Evolutionary conservation across 495 filamentous ascomycete genomes (phyloP), one percentile per base, ranked within the genome.

Genomic region (Podospora pseudocomata): DNA sequence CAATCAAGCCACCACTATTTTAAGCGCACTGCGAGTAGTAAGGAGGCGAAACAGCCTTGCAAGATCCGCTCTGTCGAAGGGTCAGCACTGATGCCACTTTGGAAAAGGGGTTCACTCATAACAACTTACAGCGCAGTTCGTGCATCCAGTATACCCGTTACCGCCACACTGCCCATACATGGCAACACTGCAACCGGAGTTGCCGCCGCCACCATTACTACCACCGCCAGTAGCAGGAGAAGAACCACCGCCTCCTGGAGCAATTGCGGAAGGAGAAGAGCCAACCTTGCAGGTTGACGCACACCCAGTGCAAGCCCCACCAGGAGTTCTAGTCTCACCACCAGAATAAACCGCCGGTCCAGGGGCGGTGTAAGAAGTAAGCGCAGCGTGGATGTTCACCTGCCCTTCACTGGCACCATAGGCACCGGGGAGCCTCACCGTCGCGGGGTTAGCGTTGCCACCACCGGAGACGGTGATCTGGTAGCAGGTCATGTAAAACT

Each of bases 401-500:
- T 80, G 67, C 1, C 82, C 80, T 62, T 86, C 84, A 58, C 69
- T 77, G 23, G 76, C 72, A 15, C 74, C 73, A 67, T 86, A 87
- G 3, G 80, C 81, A 26, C 82, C 83, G 30, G 83, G 83, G 55
- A 85, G 75, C 70, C 77, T 77, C 34, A 82, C 81, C 3, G 76
- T 77, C 9, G 71, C 69, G 0, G 80, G 79, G 30, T 44, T 66
- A 5, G 74, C 80, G 44, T 57, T 73, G n/a, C 75, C 76, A 54
- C 75, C 76, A 30, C 76, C 77, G 15, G 63, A 68, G 23, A 83
- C 72, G 44, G 73, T 78, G 13, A 83, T 72, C 74, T 85, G 83
- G 74, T 81, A 85, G 75, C 83, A 85, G 30, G 79, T 80, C 58
- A 85, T 73, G 66, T 86, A 85, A 68, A 85, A 82, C 73, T 86